Percentiles rank a stretch among this genome's conserved stretches.
These are phyloP conservation scores for Anthostomella pinea DNA, from an alignment of 2,329 filamentous ascomycete species.

Conservation along the genomic window DNA sequence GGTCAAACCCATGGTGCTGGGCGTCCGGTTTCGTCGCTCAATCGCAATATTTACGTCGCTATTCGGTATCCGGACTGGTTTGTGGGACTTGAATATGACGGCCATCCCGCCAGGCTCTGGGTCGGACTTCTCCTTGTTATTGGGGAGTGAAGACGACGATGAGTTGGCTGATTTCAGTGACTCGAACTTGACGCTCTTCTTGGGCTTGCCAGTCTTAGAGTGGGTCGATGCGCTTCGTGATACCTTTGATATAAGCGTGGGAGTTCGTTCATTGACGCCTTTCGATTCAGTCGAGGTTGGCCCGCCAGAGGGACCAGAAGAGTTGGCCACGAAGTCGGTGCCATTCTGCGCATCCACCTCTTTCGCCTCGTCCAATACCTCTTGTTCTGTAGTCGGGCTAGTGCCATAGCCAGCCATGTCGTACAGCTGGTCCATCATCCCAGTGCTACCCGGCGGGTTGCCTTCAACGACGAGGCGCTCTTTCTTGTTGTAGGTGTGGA, in stretches of 20 bases:
- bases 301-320: conserved; percentile 11
- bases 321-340: conserved; percentile 3
- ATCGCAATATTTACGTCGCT: conserved; percentile 90
- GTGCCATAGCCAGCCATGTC: conserved; percentile 47
- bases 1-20: conserved; percentile 73
- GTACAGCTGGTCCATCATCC: conserved; percentile 50
- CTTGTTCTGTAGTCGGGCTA: conserved; percentile 28
- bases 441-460: conserved; percentile 46
- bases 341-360: conserved; percentile 11
- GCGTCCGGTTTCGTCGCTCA: conserved; percentile 78
- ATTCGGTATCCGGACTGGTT: conserved; percentile 68
- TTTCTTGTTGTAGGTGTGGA: conserved; percentile 73
- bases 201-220: conserved; percentile 1
- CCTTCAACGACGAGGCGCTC: conserved; percentile 70
- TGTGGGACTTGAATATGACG: conserved; percentile 72
- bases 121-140: conserved; percentile 29
- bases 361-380: conserved; percentile 37
- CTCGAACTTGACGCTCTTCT: neutral
- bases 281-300: conserved; percentile 12
- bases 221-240: conserved; percentile 11
- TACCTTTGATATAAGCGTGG: conserved; percentile 20
- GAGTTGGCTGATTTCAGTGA: conserved; percentile 17
- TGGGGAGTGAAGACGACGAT: conserved; percentile 9
- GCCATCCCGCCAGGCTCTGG: conserved; percentile 62
- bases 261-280: conserved; percentile 9